These are phyloP conservation scores for Hypoxylon crocopeplum DNA, from an alignment of 495 filamentous ascomycete species.

Conservation along the genomic window DNA sequence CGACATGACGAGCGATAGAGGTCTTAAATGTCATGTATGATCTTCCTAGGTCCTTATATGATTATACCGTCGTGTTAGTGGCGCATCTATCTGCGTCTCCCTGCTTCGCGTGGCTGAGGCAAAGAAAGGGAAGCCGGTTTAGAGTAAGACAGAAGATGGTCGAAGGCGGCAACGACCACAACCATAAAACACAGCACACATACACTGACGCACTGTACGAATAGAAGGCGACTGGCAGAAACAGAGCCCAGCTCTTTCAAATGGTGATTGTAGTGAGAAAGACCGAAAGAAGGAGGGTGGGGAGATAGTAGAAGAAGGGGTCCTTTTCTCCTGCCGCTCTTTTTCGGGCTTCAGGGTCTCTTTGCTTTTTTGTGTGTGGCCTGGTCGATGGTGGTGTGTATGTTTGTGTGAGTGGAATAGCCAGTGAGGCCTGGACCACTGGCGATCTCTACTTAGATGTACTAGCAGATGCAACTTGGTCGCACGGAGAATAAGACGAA, in stretches of 20 bases:
- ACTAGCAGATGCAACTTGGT: constrained; percentile 34
- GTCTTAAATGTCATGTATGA: constrained; percentile 1
- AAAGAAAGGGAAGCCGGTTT: constrained; percentile 12
- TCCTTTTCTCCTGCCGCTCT: constrained; percentile 23
- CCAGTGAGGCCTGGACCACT: constrained; percentile 33
- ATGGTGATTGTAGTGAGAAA: constrained; percentile 22
- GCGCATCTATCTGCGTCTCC: constrained; percentile 9
- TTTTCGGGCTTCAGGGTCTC: constrained; percentile 20
- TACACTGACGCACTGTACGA: constrained; percentile 8
- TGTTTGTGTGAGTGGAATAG: constrained; percentile 22
- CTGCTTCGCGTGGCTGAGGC: constrained; percentile 31
- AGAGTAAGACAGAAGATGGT: constrained; percentile 27
- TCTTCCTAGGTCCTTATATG: constrained; percentile 5
- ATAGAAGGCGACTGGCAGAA: constrained; percentile 3
- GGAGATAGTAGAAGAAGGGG: constrained; percentile 11
- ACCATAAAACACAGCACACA: background rate
- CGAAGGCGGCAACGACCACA: constrained; percentile 14
- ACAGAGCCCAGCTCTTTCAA: constrained; percentile 35
- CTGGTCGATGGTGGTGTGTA: constrained; percentile 12
- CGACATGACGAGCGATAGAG: constrained; percentile 19
- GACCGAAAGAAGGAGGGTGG: constrained; percentile 20
- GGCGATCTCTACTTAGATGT: constrained; percentile 34
- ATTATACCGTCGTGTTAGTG: background rate
- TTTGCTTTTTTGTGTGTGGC: constrained; percentile 34
- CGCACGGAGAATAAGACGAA: constrained; percentile 31